Conservation (phyloP, 805 yeast species). For the Nakazawaea ambrosiae region DNA sequence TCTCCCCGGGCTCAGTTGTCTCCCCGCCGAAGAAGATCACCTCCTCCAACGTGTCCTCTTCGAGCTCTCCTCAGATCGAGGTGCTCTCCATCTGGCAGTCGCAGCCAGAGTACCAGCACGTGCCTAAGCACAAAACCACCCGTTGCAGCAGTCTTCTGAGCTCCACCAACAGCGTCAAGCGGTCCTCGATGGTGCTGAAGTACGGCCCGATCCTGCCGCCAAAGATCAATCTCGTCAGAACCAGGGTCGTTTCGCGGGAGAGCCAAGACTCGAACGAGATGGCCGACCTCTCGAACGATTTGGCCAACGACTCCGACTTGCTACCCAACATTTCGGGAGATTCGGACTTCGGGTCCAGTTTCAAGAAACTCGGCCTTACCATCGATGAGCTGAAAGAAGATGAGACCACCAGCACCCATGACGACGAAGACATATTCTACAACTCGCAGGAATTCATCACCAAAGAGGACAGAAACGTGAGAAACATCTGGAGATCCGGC, state of each 20-base stretch:
- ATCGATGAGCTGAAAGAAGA: constrained; percentile 15
- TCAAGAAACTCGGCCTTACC: constrained; percentile 24
- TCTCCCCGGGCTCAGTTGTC: neutral
- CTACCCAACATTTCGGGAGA: constrained; percentile 42
- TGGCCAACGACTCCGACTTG: constrained; percentile 24
- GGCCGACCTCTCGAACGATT: constrained; percentile 20
- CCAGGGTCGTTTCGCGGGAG: constrained; percentile 4
- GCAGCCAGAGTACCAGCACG: constrained; percentile 20
- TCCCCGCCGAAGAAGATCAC: constrained; percentile 3
- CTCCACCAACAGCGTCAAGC: neutral
- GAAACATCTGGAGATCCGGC: constrained; percentile 10
- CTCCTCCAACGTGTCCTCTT: constrained; percentile 11
- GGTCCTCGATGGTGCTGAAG: neutral
- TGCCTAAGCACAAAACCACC: constrained; percentile 9
- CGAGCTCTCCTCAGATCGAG: constrained; percentile 22
- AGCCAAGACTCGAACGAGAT: constrained; percentile 13
- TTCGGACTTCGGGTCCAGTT: constrained; percentile 41
- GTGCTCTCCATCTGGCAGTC: constrained; percentile 27
- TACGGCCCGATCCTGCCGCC: neutral
- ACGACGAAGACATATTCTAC: constrained; percentile 11
- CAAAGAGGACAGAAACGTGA: neutral
- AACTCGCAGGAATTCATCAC: constrained; percentile 2
- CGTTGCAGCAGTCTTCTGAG: neutral
- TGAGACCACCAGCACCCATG: constrained; percentile 8
- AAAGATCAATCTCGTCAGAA: constrained; percentile 1